Evolutionary conservation across 306 rosid species (phyloP), one percentile per base, ranked within the genome.

Genomic region (Crotalaria pallida): DNA sequence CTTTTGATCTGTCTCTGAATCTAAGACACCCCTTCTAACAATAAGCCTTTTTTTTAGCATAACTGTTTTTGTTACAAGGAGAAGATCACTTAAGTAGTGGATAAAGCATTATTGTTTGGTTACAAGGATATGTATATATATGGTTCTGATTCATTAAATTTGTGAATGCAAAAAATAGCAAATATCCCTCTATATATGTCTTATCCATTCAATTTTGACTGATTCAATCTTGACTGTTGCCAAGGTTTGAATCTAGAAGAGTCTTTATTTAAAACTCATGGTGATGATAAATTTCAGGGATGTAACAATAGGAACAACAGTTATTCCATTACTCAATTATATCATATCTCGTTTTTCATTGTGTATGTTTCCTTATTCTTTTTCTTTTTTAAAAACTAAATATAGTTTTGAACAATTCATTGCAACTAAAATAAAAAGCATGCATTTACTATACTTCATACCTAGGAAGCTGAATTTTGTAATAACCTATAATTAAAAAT

Each of bases 151-250:
- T 57, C 36, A 40, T 66, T 66, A 53, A 60, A 63, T 53, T 45
- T 48, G 57, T 26, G 16, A 33, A 68, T 53, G 66, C 60, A 64
- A 63, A 82, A 82, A 49, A 48, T 73, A 77, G 83, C 43, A 78
- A 73, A 49, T 43, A 58, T 7, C 18, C 3, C 29, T 9, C 53
- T 58, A 48, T 8, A 12, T 70, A 11, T 22, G 73, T 34, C 24
- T 55, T 34, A 15, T 72, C 64, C 36, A 21, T 40, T 22, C 36
- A 50, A 48, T 65, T 60, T 57, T 64, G 66, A 75, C 38, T 64
- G 29, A 51, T 79, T 56, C 75, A 49, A 58, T 52, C 9, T 0
- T 4, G 19, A 19, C 7, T n/a, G 49, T 71, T 15, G 6, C 64
- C 24, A 61, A 68, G 34, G 17, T 33, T 68, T 47, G 59, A 61